Evolutionary conservation across 2,329 filamentous ascomycete species (phyloP).

Genomic region (Cladosporium sphaerospermum): DNA sequence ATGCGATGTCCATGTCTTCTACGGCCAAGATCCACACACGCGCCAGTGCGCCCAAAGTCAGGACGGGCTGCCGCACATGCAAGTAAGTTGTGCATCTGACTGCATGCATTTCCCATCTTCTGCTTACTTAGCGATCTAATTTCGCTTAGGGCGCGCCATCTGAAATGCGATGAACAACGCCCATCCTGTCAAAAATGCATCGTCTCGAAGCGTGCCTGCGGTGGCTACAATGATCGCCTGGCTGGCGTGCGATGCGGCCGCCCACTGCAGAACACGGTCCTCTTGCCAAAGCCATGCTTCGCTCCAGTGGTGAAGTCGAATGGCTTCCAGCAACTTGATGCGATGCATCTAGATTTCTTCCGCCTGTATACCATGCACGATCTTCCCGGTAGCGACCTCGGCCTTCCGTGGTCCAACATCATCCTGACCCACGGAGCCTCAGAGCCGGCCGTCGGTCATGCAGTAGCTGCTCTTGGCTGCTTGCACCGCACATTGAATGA

Average conservation of each 20-base stretch:
- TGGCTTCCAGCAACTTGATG: not conserved
- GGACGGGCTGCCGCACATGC: conserved; percentile 3
- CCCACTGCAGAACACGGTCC: not conserved
- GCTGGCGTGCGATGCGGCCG: too few relatives aligned
- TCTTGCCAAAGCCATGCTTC: not conserved
- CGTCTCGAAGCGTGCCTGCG: not conserved
- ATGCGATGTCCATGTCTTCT: too few relatives aligned
- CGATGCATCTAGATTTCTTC: conserved; percentile 7
- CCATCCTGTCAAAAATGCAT: conserved; percentile 10
- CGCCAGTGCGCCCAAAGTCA: conserved; percentile 2
- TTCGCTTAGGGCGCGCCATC: conserved; percentile 6
- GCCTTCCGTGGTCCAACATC: not conserved
- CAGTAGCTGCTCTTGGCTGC: not conserved
- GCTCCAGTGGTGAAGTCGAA: too few relatives aligned
- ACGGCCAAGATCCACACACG: not conserved
- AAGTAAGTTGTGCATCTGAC: not conserved
- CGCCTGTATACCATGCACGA: not conserved
- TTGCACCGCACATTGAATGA: not conserved
- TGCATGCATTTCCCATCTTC: too few relatives aligned
- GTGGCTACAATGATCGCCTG: not conserved
- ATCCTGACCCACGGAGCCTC: not conserved
- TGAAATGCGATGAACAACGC: conserved; percentile 13
- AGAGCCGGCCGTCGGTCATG: not conserved
- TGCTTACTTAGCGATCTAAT: too few relatives aligned
- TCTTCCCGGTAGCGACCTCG: conserved; percentile 4